Percentiles rank a stretch among this genome's conserved stretches.
These are phyloP conservation scores for Botryotinia convoluta DNA, from an alignment of 2,329 filamentous ascomycete species.

Conservation along the genomic window DNA sequence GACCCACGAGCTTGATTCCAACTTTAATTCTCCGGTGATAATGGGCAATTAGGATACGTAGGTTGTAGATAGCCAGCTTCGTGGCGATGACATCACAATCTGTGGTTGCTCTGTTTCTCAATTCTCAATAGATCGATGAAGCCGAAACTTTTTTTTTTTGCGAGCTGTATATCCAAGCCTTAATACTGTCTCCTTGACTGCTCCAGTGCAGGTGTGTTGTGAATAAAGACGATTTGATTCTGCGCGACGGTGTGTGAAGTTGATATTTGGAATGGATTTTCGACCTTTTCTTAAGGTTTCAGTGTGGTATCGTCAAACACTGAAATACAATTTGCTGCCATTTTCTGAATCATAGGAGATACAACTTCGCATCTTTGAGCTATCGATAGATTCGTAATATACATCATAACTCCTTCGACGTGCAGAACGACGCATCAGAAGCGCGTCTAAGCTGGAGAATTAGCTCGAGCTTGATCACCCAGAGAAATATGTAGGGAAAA, in stretches of 20 bases:
- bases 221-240: background rate
- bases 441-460: background rate
- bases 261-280: background rate
- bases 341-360: background rate
- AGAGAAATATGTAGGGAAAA: background rate
- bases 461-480: background rate
- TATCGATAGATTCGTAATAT: background rate
- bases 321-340: background rate
- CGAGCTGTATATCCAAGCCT: background rate
- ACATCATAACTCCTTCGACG: background rate
- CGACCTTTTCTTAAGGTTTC: background rate
- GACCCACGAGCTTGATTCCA: slow-evolving; percentile 3
- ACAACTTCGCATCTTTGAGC: background rate
- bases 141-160: background rate
- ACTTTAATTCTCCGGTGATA: background rate
- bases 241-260: background rate
- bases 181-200: background rate
- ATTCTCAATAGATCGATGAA: background rate
- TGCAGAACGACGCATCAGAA: background rate
- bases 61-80: background rate
- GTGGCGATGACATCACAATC: background rate
- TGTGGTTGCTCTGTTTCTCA: background rate
- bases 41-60: background rate
- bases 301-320: background rate
- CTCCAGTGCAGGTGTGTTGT: background rate